A percentile compares a stretch with the other conserved stretches of the same genome.
Evolutionary conservation across 768 basidiomycete species (phyloP).

Genomic region (Candolleomyces aberdarensis): DNA sequence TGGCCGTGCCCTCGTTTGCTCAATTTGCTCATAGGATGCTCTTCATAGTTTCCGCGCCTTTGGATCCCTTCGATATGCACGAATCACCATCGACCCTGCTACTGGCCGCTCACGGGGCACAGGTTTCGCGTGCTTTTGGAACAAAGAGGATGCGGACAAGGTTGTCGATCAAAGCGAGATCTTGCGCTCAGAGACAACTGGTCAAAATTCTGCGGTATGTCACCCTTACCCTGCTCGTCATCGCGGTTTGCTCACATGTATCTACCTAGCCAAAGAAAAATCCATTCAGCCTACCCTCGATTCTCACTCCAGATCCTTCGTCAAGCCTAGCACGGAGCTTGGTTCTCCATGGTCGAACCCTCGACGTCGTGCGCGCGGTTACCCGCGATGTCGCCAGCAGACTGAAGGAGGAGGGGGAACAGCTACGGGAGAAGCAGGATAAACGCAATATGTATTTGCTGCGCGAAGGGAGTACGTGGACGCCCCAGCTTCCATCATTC

Average conservation of each 20-base stretch:
- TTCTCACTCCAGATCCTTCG: constrained; percentile 93
- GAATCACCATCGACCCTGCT: constrained; percentile 79
- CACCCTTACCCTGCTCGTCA: not conserved
- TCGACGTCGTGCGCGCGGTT: constrained; percentile 89
- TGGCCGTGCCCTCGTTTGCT: not conserved
- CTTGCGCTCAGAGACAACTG: constrained; percentile 61
- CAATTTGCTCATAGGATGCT: not conserved
- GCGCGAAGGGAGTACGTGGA: constrained; percentile 83
- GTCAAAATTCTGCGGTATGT: constrained; percentile 31
- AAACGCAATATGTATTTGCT: constrained; percentile 95
- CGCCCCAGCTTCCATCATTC: not conserved
- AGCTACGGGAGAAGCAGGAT: constrained; percentile 83
- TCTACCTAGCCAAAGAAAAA: constrained; percentile 60
- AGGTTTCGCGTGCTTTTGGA: constrained; percentile 98
- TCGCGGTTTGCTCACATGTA: not conserved
- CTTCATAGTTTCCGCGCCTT: constrained; percentile 78
- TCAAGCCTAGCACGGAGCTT: constrained; percentile 76
- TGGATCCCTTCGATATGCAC: constrained; percentile 89
- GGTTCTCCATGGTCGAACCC: constrained; percentile 88
- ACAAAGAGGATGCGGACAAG: constrained; percentile 82
- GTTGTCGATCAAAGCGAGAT: constrained; percentile 79
- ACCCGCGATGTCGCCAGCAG: constrained; percentile 85
- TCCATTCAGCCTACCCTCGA: constrained; percentile 83
- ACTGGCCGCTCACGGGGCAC: constrained; percentile 91
- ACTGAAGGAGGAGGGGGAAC: constrained; percentile 86